Percentiles rank a stretch among this genome's conserved stretches.
These are phyloP conservation scores for Gnaphalium uliginosum DNA, from an alignment of 129 eudicot species.

Conservation along the genomic window DNA sequence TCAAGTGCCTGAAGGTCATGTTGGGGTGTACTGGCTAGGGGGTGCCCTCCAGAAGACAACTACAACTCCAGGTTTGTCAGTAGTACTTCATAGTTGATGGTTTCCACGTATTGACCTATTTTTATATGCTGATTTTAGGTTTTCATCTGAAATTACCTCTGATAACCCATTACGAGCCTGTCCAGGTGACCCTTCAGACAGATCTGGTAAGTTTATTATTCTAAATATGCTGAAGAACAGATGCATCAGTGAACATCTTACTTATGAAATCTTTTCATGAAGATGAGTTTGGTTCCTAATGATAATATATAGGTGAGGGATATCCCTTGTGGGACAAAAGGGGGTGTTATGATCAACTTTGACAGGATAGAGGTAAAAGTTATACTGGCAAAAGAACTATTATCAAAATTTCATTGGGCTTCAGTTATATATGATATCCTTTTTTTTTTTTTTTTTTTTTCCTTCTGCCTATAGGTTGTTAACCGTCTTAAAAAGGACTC, in stretches of 20 bases:
- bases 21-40: slow-evolving; percentile 97
- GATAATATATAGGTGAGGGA: slow-evolving; percentile 74
- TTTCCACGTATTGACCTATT: not conserved
- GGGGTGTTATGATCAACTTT: slow-evolving; percentile 94
- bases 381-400: not conserved
- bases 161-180: slow-evolving; percentile 83
- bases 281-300: slow-evolving; percentile 9
- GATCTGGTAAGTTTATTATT: slow-evolving; percentile 58
- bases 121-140: slow-evolving; percentile 39
- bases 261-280: not conserved
- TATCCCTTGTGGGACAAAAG: slow-evolving; percentile 97
- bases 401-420: not conserved
- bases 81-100: slow-evolving; percentile 11
- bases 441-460: not conserved
- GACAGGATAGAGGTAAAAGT: slow-evolving; percentile 75
- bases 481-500: slow-evolving; percentile 78
- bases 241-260: slow-evolving; percentile 3
- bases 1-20: slow-evolving; percentile 99
- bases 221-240: not conserved
- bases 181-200: slow-evolving; percentile 95
- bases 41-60: slow-evolving; percentile 86
- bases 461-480: slow-evolving; percentile 71
- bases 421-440: slow-evolving; percentile 15
- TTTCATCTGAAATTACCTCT: slow-evolving; percentile 89
- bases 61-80: slow-evolving; percentile 63